Percentiles rank a stretch among this genome's conserved stretches.
phyloP scores from a whole-genome alignment of 2,329 filamentous ascomycete species.

The Fusarium globosum region DNA sequence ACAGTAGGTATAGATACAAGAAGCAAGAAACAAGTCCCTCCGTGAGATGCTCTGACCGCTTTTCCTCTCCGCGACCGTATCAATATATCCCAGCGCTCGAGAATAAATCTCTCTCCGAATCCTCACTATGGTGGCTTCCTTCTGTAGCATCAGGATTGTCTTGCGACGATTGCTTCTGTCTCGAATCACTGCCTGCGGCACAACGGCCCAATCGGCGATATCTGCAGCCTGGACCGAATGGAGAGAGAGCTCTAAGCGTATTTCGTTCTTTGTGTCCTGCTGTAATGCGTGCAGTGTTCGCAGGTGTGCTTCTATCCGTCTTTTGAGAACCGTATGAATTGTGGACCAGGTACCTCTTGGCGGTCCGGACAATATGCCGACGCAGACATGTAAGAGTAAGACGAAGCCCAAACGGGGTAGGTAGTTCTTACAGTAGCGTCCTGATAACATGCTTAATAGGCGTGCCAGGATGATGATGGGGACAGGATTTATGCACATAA shows the following conservation, averaged over 20 bases:
- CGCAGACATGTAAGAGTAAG: not conserved
- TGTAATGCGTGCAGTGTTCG: not conserved
- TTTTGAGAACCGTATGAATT: not conserved
- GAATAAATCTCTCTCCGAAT: not conserved
- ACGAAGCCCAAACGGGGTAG: accelerated
- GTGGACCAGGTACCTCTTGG: not conserved
- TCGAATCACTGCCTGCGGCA: not conserved
- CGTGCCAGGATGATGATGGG: no score
- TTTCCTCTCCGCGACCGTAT: not conserved
- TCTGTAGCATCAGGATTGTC: not conserved
- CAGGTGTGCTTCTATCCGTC: not conserved
- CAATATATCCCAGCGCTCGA: not conserved
- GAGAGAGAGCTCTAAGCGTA: not conserved
- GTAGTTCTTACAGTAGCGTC: not conserved
- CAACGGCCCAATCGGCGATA: not conserved
- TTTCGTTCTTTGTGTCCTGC: not conserved
- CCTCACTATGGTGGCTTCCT: not conserved
- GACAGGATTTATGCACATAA: no score
- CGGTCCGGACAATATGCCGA: no score
- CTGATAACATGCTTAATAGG: not conserved
- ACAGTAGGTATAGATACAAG: not conserved
- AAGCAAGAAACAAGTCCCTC: not conserved
- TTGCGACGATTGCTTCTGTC: not conserved
- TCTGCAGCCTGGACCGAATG: not conserved
- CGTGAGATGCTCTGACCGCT: no score